These are phyloP conservation scores for Capsicum pubescens DNA, from an alignment of 257 asterid species.

Conservation along the genomic window DNA sequence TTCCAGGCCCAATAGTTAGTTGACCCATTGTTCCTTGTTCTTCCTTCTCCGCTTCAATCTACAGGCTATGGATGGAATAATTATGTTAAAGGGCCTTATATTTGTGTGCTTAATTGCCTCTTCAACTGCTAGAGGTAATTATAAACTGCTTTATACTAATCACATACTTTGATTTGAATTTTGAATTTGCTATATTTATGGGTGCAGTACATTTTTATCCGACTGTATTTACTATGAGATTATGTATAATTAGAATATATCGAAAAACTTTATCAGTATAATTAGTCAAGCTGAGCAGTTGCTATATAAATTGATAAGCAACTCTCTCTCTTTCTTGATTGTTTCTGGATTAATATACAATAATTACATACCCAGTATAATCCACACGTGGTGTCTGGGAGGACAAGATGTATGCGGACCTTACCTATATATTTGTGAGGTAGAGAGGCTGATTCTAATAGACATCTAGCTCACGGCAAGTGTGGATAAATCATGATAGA, in stretches of 20 bases:
- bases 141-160: not conserved
- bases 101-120: conserved; percentile 33
- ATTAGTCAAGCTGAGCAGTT: not conserved
- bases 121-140: conserved; percentile 49
- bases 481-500: too few relatives aligned
- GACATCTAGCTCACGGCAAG: too few relatives aligned
- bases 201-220: not conserved
- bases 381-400: too few relatives aligned
- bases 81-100: conserved; percentile 37
- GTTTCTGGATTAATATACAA: too few relatives aligned
- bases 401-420: too few relatives aligned
- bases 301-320: too few relatives aligned
- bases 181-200: not conserved
- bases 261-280: not conserved
- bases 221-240: not conserved
- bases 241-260: not conserved
- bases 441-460: too few relatives aligned
- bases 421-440: too few relatives aligned
- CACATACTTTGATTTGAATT: not conserved
- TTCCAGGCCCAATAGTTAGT: not conserved
- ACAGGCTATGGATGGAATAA: conserved; percentile 38
- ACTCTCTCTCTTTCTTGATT: too few relatives aligned
- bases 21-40: conserved; percentile 16
- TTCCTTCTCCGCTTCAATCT: not conserved
- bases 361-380: too few relatives aligned